Evolutionary conservation across 2,329 filamentous ascomycete genomes (phyloP), one percentile per base, ranked within the genome.

Genomic region (Penicillium expansum): DNA sequence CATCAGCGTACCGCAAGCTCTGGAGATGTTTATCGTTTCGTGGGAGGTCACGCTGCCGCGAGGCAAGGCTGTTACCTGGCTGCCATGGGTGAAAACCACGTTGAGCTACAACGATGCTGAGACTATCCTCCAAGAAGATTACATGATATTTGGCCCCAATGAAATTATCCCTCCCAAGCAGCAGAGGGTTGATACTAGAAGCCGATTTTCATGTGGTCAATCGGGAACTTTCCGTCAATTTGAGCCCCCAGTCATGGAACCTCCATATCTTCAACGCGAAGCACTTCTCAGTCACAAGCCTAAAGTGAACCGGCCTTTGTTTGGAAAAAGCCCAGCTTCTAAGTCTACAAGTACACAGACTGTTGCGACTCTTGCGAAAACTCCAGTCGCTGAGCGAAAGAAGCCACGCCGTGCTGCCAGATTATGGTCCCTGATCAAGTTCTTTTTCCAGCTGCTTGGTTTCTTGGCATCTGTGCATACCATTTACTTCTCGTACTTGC

Each of bases 31-130:
- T 24, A 63, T 57, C 18, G 27, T 73, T 20, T 62, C 56, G 14
- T 73, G 71, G 71, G 58, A 62, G 22, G 30, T 62, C 20, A 62
- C 57, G 7, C 14, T 64, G 27, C 58, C 58, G 5, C 43, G 42
- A 9, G 29, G 45, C 16, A 55, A 56, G 16, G 52, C 48, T 29
- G 41, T 45, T 8, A 62, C 49, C 37, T 72, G 69, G 69, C 59
- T 69, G 42, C 71, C 71, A 10, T 63, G 60, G 9, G 65, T 73
- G 53, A 64, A 62, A 16, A 49, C 56, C 27, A 55, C 27, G 11
- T 2, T 18, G 18, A 52, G 49, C 4, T 33, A n/a, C 13, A 45
- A 27, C 2, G 52, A 48, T 1, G 11, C 48, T 2, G 55, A 62
- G 24, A 29, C 37, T 3, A 37, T 41, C 3, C 45, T 65, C 18